phyloP scores from a whole-genome alignment of 2,329 filamentous ascomycete genomes.

The Daldinia eschscholtzii region DNA sequence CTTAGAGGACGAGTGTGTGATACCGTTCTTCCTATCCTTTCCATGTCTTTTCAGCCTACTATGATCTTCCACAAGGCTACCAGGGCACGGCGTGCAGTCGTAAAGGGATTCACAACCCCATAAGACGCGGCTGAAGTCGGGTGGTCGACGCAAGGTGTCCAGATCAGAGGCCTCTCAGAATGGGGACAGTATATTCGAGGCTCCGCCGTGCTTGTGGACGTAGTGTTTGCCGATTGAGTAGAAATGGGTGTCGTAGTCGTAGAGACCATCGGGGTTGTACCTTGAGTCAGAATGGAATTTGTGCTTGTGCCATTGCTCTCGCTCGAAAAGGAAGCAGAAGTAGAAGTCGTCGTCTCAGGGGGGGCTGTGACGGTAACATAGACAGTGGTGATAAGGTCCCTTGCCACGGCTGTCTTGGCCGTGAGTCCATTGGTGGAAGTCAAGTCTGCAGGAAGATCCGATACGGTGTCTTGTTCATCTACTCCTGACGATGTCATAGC shows the following conservation, averaged over 20 bases:
- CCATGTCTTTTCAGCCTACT: not conserved
- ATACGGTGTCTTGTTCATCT: not conserved
- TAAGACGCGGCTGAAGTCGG: not conserved
- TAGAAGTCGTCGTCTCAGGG: not conserved
- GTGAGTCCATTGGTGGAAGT: not conserved
- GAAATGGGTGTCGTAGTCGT: not conserved
- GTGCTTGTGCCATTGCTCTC: not conserved
- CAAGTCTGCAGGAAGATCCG: not conserved
- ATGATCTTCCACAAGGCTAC: not conserved
- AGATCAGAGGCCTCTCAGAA: slow-evolving; percentile 17
- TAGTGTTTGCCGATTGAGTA: not conserved
- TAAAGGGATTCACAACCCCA: slow-evolving; percentile 34
- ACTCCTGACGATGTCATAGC: not conserved
- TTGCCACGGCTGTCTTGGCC: not conserved
- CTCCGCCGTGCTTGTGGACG: slow-evolving; percentile 2
- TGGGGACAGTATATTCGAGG: slow-evolving; percentile 40
- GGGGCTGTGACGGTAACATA: slow-evolving; percentile 12
- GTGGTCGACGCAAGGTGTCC: slow-evolving; percentile 5
- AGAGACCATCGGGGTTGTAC: not conserved
- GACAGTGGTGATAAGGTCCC: slow-evolving; percentile 24
- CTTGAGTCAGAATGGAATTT: not conserved
- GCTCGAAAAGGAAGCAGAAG: not conserved
- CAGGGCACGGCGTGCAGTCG: slow-evolving; percentile 4
- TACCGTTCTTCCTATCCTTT: not conserved
- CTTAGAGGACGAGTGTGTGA: not conserved